Conservation (phyloP, 345 rosid genomes). For the Citrus hindsii region DNA sequence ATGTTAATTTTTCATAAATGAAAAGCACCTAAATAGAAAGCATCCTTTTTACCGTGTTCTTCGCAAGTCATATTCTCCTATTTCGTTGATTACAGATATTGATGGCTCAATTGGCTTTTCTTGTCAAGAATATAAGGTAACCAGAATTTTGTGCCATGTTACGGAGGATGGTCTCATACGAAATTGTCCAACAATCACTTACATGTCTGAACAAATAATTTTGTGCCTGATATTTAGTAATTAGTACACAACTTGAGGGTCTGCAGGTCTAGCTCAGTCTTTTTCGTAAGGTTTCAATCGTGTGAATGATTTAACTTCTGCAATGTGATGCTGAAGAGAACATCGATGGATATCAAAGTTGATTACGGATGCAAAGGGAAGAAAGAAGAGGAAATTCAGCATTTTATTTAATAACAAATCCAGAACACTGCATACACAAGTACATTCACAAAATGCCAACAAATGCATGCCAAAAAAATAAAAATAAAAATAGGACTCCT, state of each 20-base stretch:
- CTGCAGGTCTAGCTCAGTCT: neutral
- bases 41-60: neutral
- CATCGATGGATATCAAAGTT: neutral
- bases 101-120: neutral
- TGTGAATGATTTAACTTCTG: neutral
- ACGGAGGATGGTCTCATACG: no score
- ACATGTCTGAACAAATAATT: no score
- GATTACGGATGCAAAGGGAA: neutral
- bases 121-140: no score
- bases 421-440: slow-evolving; percentile 7
- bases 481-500: neutral
- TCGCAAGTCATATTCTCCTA: neutral
- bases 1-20: slow-evolving; percentile 12
- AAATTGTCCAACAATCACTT: no score
- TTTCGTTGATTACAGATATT: neutral
- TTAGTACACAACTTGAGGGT: neutral
- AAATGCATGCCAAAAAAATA: neutral
- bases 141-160: neutral
- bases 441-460: slow-evolving; percentile 11
- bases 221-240: no score
- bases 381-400: neutral
- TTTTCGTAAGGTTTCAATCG: neutral
- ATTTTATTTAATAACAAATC: slow-evolving; percentile 18
- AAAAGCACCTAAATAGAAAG: neutral
- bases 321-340: neutral